These are phyloP conservation scores for Metarhizium rileyi DNA, from an alignment of 2,329 filamentous ascomycete species.

Conservation along the genomic window DNA sequence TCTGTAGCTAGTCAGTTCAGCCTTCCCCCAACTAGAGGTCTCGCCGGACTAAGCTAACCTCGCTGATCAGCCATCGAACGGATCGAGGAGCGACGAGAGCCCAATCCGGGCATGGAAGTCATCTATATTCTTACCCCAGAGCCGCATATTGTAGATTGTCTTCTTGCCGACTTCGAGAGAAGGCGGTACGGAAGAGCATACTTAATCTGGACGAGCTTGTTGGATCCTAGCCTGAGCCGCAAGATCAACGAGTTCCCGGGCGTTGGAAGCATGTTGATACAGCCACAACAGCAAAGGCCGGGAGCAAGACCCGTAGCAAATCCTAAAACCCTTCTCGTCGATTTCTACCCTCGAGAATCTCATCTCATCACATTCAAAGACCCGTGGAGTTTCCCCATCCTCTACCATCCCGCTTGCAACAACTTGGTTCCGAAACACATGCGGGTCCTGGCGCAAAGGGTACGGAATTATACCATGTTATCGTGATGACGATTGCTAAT, in stretches of 20 bases:
- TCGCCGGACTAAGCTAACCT: conserved; percentile 10
- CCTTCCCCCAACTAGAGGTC: conserved; percentile 3
- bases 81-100: conserved; percentile 76
- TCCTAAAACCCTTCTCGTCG: conserved; percentile 74
- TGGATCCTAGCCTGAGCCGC: conserved; percentile 60
- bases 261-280: conserved; percentile 56
- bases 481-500: background rate
- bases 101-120: conserved; percentile 85
- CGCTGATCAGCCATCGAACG: conserved; percentile 69
- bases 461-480: conserved; percentile 26
- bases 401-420: conserved; percentile 89
- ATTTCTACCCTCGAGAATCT: conserved; percentile 86
- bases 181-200: conserved; percentile 70
- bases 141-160: conserved; percentile 82
- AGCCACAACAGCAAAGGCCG: background rate
- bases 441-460: conserved; percentile 80
- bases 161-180: conserved; percentile 85
- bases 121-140: conserved; percentile 85
- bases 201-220: conserved; percentile 74
- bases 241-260: conserved; percentile 63
- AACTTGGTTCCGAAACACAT: conserved; percentile 73
- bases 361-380: conserved; percentile 87
- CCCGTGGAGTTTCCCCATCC: conserved; percentile 86
- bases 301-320: conserved; percentile 33
- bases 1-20: conserved; percentile 77